Evolutionary conservation across 164 flowering plant species (phyloP), one percentile per base, ranked within the genome.

Genomic region (Buxus sempervirens): DNA sequence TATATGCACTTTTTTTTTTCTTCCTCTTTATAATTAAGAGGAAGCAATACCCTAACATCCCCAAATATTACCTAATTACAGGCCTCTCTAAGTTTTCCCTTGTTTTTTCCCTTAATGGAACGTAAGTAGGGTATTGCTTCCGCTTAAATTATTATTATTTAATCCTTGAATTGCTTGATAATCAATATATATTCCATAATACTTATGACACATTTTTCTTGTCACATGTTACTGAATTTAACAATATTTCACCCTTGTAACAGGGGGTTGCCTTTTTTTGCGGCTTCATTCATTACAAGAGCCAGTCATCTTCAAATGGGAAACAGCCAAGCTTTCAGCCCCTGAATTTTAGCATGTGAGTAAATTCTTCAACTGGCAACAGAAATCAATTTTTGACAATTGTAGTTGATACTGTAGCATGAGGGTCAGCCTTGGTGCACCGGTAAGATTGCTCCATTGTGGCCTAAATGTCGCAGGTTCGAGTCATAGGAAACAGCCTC

Each of bases 321-420:
- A 86, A 65, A 56, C 84, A 78, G 57, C 73, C 81, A 9, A 80
- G 76, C 81, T 72, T 86, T 76, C 89, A 80, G 76, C 71, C 86
- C 57, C 91, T 89, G 95, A 91, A 80, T 82, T 84, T 91, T 74
- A 91, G 89, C 96, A 86, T 86, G 96, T 89, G 77, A 80, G 95
- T 13, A 65, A 21, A n/a, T 65, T 64, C 42, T 12, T 64, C 59
- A 38, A 27, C 57, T 57, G 16, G 45, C 42, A 21, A 36, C 15
- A 16, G 61, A 28, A 9, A 73, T 36, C n/a, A 13, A 22, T 26
- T 64, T 32, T 32, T 32, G 38, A 32, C 38, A 32, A 32, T 32
- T 32, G 38, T 32, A 32, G 38, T 32, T n/a, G n/a, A n/a, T n/a
- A n/a, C n/a, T n/a, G n/a, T n/a, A n/a, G n/a, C n/a, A n/a, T n/a